Evolutionary conservation across 176 grass and related monocot genomes (phyloP).

Genomic region (Aegilops bicornis): DNA sequence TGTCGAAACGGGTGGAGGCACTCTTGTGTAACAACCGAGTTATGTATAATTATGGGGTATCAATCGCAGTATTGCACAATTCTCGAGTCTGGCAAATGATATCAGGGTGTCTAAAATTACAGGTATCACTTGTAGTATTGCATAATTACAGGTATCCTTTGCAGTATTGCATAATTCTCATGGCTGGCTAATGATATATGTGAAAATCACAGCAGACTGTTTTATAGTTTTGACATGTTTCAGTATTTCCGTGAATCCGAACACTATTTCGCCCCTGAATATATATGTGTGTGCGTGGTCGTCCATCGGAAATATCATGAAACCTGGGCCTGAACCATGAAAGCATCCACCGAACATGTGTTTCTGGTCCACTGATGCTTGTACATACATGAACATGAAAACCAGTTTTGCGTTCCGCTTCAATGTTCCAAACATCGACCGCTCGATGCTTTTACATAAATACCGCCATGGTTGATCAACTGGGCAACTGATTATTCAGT

Average conservation of each 20-base stretch:
- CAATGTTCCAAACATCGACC: neutral
- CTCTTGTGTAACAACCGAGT: neutral
- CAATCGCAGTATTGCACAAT: neutral
- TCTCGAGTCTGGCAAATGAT: neutral
- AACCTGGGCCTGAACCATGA: neutral
- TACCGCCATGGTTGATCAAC: neutral
- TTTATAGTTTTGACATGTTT: neutral
- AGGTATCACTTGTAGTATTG: neutral
- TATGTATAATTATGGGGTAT: neutral
- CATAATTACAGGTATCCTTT: neutral
- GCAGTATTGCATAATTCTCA: neutral
- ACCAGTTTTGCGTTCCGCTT: neutral
- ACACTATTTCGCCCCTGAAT: neutral
- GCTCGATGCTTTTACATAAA: neutral
- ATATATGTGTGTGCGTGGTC: neutral
- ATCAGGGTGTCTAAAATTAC: neutral
- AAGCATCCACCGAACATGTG: neutral
- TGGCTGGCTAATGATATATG: neutral
- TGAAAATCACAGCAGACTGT: neutral
- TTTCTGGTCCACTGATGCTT: neutral
- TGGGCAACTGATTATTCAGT: constrained; percentile 22
- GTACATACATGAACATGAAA: neutral
- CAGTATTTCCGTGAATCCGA: neutral
- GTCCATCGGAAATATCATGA: neutral
- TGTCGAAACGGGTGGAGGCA: neutral